Percentiles rank a stretch among this genome's conserved stretches.
Conservation (phyloP, 192 early-diverging fungal genomes). For the Backusella parvicylindrica region DNA sequence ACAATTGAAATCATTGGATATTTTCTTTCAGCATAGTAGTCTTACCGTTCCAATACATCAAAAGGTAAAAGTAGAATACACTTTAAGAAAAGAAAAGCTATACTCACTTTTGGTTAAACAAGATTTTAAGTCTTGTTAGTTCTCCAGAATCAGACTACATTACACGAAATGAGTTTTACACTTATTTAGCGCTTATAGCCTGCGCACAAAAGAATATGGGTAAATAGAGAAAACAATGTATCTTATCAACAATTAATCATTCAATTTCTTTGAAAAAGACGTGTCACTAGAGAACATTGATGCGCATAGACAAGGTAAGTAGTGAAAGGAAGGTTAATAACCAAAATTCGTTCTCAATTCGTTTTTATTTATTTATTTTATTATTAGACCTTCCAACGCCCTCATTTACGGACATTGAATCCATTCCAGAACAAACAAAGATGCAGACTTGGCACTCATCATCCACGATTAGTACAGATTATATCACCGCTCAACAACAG, state of each 20-base stretch:
- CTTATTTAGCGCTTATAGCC: conserved; percentile 65
- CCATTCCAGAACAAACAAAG: not conserved
- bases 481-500: not conserved
- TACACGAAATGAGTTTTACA: conserved; percentile 64
- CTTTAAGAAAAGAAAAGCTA: not conserved
- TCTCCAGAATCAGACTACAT: conserved; percentile 44
- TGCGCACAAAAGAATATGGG: conserved; percentile 80
- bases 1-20: conserved; percentile 40
- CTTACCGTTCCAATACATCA: conserved; percentile 33
- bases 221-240: conserved; percentile 8
- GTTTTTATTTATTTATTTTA: too few relatives aligned
- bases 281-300: conserved; percentile 65
- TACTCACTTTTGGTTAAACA: not conserved
- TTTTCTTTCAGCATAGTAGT: conserved; percentile 27
- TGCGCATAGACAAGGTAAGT: conserved; percentile 58
- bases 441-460: not conserved
- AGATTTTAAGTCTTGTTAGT: conserved; percentile 47
- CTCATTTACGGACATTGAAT: conserved; percentile 55
- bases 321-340: not conserved
- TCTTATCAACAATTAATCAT: not conserved
- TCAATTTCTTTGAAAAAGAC: conserved; percentile 26
- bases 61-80: conserved; percentile 25
- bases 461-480: not conserved
- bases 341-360: not conserved
- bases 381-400: conserved; percentile 31